These are phyloP conservation scores for Arthrobotrys iridis DNA, from an alignment of 2,329 filamentous ascomycete genomes.

Conservation along the genomic window DNA sequence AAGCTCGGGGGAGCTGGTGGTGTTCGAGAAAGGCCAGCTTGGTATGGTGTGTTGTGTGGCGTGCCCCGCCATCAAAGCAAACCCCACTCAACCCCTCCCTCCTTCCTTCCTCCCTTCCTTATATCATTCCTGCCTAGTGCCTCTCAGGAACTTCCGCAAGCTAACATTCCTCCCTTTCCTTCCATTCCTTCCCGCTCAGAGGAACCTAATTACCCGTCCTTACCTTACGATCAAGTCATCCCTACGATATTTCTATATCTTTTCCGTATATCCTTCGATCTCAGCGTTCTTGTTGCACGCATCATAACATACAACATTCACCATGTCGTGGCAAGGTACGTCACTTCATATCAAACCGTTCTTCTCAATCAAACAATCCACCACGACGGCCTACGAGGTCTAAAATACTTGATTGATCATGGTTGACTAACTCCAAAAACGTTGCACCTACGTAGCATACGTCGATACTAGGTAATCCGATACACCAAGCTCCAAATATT, in stretches of 20 bases:
- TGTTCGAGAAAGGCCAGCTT: neutral
- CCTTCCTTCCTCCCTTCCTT: neutral
- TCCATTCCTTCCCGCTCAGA: neutral
- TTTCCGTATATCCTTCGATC: conserved; percentile 58
- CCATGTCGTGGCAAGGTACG: conserved; percentile 59
- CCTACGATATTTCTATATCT: neutral
- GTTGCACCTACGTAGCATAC: conserved; percentile 20
- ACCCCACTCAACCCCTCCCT: conserved; percentile 6
- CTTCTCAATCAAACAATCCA: neutral
- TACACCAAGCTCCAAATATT: neutral
- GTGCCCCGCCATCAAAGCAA: conserved; percentile 2
- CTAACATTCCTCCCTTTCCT: neutral
- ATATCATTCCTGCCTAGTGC: neutral
- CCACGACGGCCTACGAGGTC: neutral
- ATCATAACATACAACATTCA: conserved; percentile 30
- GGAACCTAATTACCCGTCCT: neutral
- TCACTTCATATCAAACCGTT: neutral
- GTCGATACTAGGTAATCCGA: conserved; percentile 43
- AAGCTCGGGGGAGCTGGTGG: neutral
- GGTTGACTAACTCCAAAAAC: conserved; percentile 2
- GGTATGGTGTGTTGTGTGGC: conserved; percentile 3
- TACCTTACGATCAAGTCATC: conserved; percentile 2
- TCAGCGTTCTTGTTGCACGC: neutral
- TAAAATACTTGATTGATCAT: neutral
- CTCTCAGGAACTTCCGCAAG: neutral